Base-by-base conservation (phyloP, 805 yeast genomes). In the Yarrowia alimentaria region DNA sequence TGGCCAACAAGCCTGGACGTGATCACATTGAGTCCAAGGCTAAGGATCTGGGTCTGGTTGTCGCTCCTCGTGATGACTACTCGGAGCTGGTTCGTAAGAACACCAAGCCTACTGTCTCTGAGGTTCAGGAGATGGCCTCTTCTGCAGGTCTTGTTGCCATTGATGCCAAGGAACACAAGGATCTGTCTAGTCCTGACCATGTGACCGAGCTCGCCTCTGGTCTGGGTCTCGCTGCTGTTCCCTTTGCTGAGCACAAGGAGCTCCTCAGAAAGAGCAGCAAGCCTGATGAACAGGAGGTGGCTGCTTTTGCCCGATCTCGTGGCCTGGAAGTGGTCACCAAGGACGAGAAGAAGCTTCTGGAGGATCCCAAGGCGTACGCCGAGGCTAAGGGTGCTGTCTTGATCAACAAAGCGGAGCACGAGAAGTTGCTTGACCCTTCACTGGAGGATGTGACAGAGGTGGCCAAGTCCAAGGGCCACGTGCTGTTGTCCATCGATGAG, bases 51-150 rank as follows among this genome's bases (percentile, higher is more conserved):
- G 67, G 65, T 10, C 61, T 64, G n/a, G 61, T 58, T 11, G 53
- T 67, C 7, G 16, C 71, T 11, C 53, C 68, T 3, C 57, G 62
- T 19, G 68, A 61, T 12, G 71, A 69, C 32, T 55, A 56, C 26
- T 34, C 54, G 8, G 58, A 54, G 31, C 55, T 58, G 6, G 19
- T 34, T 12, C 32, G 51, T 2, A 31, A 47, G 25, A 53, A 58
- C 3, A 16, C 45, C 8, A 28, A 45, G 24, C 58, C 56, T 8
- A 37, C 54, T 12, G 31, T 37, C 10, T 50, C 38, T 1, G 60
- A 58, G 18, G 16, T 58, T 13, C 9, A 32, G 5, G 40, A 21
- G 6, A 21, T 21, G 37, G 50, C 50, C 1, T 17, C 28, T 2
- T 12, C 22, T 8, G 37, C 37, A 0, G 37, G 37, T n/a, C 50